phyloP scores from a whole-genome alignment of 2,329 filamentous ascomycete genomes.

The Akanthomyces dipterigenus region DNA sequence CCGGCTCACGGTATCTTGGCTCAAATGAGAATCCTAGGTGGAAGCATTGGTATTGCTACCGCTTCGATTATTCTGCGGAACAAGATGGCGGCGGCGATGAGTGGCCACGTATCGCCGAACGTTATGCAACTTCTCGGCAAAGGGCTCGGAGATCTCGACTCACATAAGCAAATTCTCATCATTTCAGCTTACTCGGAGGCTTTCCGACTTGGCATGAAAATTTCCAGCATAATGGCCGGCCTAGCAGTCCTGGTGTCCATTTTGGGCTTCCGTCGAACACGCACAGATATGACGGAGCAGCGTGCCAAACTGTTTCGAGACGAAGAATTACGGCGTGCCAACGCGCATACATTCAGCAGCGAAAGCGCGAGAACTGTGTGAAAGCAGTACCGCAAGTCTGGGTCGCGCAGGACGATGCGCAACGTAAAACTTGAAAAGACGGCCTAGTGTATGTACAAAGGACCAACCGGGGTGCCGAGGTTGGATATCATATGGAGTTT shows the following conservation, averaged over 20 bases:
- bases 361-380: not conserved
- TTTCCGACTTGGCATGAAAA: conserved; percentile 40
- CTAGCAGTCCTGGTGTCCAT: conserved; percentile 33
- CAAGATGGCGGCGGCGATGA: conserved; percentile 23
- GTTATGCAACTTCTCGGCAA: conserved; percentile 22
- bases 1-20: conserved; percentile 47
- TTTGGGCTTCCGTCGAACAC: conserved; percentile 31
- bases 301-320: conserved; percentile 3
- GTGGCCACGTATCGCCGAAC: conserved; percentile 21
- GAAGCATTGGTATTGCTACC: conserved; percentile 47
- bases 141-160: conserved; percentile 19
- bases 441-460: too few species aligned
- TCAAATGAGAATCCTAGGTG: conserved; percentile 45
- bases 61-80: conserved; percentile 40
- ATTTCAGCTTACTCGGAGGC: conserved; percentile 36
- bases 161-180: conserved; percentile 25
- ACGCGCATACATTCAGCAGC: not conserved
- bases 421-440: too few species aligned
- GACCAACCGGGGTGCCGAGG: not conserved
- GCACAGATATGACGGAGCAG: conserved; percentile 23
- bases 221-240: conserved; percentile 35
- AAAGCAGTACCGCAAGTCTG: not conserved
- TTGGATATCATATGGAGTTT: not conserved
- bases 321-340: not conserved
- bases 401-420: too few species aligned